Evolutionary conservation across 352 stramenopile species (phyloP).

Genomic region (Phytophthora syringae): DNA sequence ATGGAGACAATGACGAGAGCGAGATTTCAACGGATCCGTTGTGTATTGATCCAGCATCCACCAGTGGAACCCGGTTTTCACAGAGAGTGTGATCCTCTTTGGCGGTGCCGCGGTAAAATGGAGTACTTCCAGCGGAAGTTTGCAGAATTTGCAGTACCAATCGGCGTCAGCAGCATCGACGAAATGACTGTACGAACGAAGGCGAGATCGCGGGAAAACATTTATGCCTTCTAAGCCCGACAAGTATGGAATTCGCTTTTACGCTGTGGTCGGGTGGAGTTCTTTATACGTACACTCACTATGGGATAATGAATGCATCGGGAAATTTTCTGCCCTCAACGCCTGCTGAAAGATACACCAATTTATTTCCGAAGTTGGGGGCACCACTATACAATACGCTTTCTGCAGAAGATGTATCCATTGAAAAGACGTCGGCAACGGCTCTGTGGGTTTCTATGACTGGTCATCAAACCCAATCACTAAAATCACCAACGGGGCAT

Average conservation of each 20-base stretch:
- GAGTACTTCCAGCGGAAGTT: constrained; percentile 7
- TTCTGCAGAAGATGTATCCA: background rate
- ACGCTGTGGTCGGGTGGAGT: constrained; percentile 10
- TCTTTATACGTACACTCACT: constrained; percentile 10
- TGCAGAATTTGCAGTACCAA: constrained; percentile 3
- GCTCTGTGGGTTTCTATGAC: constrained; percentile 13
- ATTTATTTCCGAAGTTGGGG: constrained; percentile 11
- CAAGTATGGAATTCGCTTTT: constrained; percentile 16
- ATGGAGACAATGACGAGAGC: constrained; percentile 13
- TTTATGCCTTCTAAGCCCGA: constrained; percentile 8
- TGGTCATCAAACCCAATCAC: background rate
- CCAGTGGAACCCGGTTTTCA: background rate
- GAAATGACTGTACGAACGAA: constrained; percentile 15
- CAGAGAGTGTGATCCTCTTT: background rate
- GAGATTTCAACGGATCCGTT: constrained; percentile 10
- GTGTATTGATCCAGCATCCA: no score
- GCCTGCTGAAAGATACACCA: constrained; percentile 9
- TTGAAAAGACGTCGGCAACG: background rate
- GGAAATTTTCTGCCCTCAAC: background rate
- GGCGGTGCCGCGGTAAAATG: background rate
- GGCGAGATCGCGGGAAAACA: background rate
- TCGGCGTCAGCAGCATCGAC: constrained; percentile 17
- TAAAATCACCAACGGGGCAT: constrained; percentile 3
- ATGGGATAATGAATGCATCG: constrained; percentile 2
- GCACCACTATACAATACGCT: background rate